phyloP scores from a whole-genome alignment of 345 rosid species.

The rapeseed (Brassica napus) region DNA sequence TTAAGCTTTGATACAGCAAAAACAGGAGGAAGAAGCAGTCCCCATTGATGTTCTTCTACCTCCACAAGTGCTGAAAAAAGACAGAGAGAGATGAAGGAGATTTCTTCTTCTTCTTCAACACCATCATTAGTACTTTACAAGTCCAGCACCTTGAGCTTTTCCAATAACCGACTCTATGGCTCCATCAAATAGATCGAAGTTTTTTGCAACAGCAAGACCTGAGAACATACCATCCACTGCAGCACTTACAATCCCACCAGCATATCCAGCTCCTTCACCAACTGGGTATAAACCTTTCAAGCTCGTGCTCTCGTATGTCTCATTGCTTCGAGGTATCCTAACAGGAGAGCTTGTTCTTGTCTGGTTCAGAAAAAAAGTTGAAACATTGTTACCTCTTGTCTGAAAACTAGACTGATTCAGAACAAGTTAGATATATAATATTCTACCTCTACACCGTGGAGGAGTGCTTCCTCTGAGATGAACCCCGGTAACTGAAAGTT shows the following conservation, averaged over 20 bases:
- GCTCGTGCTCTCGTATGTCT: slow-evolving; percentile 75
- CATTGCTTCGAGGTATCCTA: slow-evolving; percentile 65
- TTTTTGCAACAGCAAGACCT: slow-evolving; percentile 83
- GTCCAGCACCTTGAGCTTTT: slow-evolving; percentile 63
- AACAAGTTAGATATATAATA: background rate
- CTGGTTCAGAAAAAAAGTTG: slow-evolving; percentile 29
- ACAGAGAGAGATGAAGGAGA: background rate
- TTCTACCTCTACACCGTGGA: slow-evolving; percentile 92
- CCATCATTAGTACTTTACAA: slow-evolving; percentile 54
- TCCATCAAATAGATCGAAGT: slow-evolving; percentile 52
- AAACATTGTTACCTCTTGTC: background rate
- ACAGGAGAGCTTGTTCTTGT: slow-evolving; percentile 92
- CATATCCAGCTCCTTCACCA: slow-evolving; percentile 99
- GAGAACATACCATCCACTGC: slow-evolving; percentile 95
- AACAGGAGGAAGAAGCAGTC: slow-evolving; percentile 10
- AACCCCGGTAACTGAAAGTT: slow-evolving; percentile 84
- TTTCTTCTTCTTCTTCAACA: slow-evolving; percentile 4
- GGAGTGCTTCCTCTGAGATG: slow-evolving; percentile 81
- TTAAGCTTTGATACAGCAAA: slow-evolving; percentile 18
- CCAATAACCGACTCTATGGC: slow-evolving; percentile 68
- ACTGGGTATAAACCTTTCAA: slow-evolving; percentile 82
- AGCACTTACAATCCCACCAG: slow-evolving; percentile 98
- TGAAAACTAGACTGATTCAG: background rate
- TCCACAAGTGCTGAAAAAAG: background rate
- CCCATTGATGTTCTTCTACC: slow-evolving; percentile 13